Evolutionary conservation across 495 filamentous ascomycete species (phyloP), one percentile per base, ranked within the genome.

Genomic region (Immersiella caudata): DNA sequence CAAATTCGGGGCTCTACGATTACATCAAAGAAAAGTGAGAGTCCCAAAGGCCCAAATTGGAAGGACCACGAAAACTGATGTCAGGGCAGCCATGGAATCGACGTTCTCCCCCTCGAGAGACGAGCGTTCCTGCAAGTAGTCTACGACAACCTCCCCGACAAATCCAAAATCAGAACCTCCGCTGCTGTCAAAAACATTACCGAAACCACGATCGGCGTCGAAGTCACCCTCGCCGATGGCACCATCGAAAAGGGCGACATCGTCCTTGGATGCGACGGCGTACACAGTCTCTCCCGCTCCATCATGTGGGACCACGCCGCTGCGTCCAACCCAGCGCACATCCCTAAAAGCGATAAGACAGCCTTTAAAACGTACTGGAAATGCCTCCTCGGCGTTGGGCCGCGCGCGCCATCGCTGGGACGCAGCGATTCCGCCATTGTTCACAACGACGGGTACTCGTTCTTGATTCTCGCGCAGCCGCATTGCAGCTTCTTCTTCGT

Each of bases 401-500:
- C 20, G 0, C 20, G 21, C 14, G 55, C 24, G 2, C 21, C 55
- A 16, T 24, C 21, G 2, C 20, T 58, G 5, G 55, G 55, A 6
- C 21, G 20, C 55, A 24, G 24, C 6, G 20, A 27, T 22, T 25
- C 24, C 2, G 27, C 20, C 24, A 25, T 24, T 21, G 55, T 58
- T 7, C 24, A 27, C 25, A 24, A 58, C 22, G 6, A 20, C 3
- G 55, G 55, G 6, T 18, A 25, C 7, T 58, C 55, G 5, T 27
- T 25, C 18, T 26, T 58, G 21, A 27, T 58, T 7, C 55, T 58
- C 21, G 55, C 24, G 7, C 55, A 58, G 22, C 55, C 55, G 21
- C 21, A 58, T 26, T 25, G 49, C 8, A 59, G 29, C 35, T 73
- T 26, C 64, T 71, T 67, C 64, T 71, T 73, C 65, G 59, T 71